phyloP scores from a whole-genome alignment of 352 stramenopile species.

The Globisporangium spinosum region DNA sequence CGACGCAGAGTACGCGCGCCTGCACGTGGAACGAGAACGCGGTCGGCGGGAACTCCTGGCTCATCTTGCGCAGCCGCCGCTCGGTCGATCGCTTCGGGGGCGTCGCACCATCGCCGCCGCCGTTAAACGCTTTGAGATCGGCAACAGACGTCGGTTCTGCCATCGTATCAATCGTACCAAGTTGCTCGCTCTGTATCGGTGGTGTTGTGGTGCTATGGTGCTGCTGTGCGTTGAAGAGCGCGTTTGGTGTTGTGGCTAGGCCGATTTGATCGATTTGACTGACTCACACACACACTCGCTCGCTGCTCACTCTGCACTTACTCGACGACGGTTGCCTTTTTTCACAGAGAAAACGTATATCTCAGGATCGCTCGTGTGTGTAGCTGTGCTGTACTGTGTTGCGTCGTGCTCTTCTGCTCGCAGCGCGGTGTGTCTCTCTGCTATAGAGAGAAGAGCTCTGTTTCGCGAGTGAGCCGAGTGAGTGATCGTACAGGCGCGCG shows the following conservation, averaged over 20 bases:
- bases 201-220: neutral
- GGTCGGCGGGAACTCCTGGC: conserved; percentile 46
- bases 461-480: neutral
- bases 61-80: conserved; percentile 58
- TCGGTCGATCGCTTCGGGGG: conserved; percentile 22
- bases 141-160: neutral
- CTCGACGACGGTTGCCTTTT: neutral
- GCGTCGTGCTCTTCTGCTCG: neutral
- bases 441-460: neutral
- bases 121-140: neutral
- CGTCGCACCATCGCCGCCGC: neutral
- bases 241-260: neutral
- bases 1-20: conserved; percentile 51
- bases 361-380: neutral
- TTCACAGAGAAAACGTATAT: neutral
- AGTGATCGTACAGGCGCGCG: neutral
- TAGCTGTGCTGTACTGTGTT: neutral
- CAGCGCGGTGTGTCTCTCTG: neutral
- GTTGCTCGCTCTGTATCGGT: neutral
- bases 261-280: neutral
- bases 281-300: neutral
- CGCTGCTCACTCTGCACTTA: neutral
- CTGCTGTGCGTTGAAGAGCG: neutral
- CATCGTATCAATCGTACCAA: neutral
- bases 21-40: conserved; percentile 44